Conservation (phyloP, 257 asterid species). For the Solanum bukasovii region DNA sequence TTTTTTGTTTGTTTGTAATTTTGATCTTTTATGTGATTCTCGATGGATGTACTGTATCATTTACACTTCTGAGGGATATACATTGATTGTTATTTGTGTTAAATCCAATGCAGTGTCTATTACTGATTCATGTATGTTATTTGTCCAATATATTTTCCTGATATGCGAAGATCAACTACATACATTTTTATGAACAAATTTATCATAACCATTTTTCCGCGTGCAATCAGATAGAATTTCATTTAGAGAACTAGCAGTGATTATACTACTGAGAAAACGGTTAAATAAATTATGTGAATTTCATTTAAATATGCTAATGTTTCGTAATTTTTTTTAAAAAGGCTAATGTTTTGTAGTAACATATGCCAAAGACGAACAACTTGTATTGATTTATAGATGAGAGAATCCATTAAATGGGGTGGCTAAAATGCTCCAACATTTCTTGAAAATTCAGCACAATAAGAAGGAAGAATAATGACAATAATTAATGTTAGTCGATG, state of each 20-base stretch:
- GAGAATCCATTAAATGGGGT: too few relatives aligned
- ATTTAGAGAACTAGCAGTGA: too few relatives aligned
- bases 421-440: too few relatives aligned
- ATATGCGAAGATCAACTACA: not conserved
- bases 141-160: not conserved
- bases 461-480: not conserved
- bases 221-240: too few relatives aligned
- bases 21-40: not conserved
- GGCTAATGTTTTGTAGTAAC: not conserved
- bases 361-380: not conserved
- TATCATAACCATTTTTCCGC: too few relatives aligned
- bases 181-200: not conserved
- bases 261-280: not conserved
- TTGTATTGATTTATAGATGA: too few relatives aligned
- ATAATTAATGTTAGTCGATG: not conserved
- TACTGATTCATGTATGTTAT: not conserved
- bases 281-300: not conserved
- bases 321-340: too few relatives aligned
- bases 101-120: not conserved
- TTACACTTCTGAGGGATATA: not conserved
- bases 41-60: not conserved
- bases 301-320: too few relatives aligned
- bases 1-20: not conserved
- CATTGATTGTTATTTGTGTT: not conserved
- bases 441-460: too few relatives aligned